phyloP scores from a whole-genome alignment of 352 stramenopile genomes.

The Phytophthora idaei region DNA sequence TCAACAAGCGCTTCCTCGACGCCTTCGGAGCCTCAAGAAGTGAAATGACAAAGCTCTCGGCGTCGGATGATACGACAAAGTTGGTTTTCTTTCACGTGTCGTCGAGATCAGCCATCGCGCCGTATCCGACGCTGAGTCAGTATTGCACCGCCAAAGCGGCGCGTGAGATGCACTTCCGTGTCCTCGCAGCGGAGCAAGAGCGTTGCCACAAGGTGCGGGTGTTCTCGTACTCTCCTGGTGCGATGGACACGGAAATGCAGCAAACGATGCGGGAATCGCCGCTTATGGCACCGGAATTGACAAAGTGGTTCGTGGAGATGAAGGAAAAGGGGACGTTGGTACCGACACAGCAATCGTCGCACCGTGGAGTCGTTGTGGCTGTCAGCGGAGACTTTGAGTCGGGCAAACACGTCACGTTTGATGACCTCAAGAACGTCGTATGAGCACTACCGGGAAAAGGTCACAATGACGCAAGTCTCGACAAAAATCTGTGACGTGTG shows the following conservation, averaged over 20 bases:
- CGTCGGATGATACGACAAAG: no score
- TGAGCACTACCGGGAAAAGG: no score
- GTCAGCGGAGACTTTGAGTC: slow-evolving; percentile 58
- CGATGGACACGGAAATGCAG: slow-evolving; percentile 91
- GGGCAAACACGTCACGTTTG: slow-evolving; percentile 80
- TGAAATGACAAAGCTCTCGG: no score
- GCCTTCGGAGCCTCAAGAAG: slow-evolving; percentile 51
- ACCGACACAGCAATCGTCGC: slow-evolving; percentile 51
- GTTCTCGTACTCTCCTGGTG: slow-evolving; percentile 87
- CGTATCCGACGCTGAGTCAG: neutral
- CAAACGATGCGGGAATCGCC: slow-evolving; percentile 60
- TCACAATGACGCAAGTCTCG: no score
- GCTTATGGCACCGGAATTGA: slow-evolving; percentile 36
- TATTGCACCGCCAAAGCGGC: slow-evolving; percentile 89
- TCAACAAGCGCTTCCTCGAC: slow-evolving; percentile 82
- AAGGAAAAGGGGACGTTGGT: slow-evolving; percentile 64
- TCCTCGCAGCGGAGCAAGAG: slow-evolving; percentile 70
- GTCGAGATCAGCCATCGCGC: no score
- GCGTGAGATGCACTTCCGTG: slow-evolving; percentile 85
- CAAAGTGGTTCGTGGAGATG: slow-evolving; percentile 53
- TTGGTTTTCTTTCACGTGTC: no score
- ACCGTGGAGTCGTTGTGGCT: slow-evolving; percentile 55
- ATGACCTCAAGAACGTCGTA: neutral
- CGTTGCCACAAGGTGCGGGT: slow-evolving; percentile 46
- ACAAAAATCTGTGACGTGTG: no score